These are phyloP conservation scores for Schizochytrium sp. DNA, from an alignment of 108 stramenopile genomes.

Conservation along the genomic window DNA sequence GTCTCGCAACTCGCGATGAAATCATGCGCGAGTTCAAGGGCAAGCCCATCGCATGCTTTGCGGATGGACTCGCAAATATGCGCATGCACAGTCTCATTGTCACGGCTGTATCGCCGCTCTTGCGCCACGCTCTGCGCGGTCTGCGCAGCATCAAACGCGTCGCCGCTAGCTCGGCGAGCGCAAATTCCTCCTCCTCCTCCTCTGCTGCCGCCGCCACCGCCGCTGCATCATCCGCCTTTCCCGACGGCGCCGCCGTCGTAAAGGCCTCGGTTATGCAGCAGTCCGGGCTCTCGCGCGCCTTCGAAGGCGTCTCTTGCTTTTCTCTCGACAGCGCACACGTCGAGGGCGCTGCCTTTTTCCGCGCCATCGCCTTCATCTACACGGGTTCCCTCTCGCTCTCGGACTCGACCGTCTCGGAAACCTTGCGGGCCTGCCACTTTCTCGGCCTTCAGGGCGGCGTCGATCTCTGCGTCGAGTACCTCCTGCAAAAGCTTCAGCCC, in stretches of 20 bases:
- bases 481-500: neutral
- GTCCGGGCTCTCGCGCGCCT: neutral
- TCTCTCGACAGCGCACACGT: neutral
- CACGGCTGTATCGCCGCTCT: neutral
- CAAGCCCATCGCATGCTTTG: neutral
- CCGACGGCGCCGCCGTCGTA: neutral
- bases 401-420: neutral
- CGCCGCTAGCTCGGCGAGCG: neutral
- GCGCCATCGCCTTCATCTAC: constrained; percentile 7
- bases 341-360: neutral
- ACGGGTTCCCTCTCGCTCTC: neutral
- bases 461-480: constrained; percentile 7
- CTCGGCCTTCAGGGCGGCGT: constrained; percentile 11
- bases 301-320: neutral
- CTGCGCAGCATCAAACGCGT: neutral
- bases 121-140: neutral
- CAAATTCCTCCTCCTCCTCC: neutral
- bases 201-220: neutral
- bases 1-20: neutral
- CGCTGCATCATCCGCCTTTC: neutral
- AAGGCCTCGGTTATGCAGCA: neutral
- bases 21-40: constrained; percentile 8
- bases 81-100: constrained; percentile 8
- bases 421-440: neutral
- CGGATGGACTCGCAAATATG: neutral